Percentiles rank a stretch among this genome's conserved stretches.
These are phyloP conservation scores for Candida incommunis DNA, from an alignment of 805 yeast species.

Conservation along the genomic window DNA sequence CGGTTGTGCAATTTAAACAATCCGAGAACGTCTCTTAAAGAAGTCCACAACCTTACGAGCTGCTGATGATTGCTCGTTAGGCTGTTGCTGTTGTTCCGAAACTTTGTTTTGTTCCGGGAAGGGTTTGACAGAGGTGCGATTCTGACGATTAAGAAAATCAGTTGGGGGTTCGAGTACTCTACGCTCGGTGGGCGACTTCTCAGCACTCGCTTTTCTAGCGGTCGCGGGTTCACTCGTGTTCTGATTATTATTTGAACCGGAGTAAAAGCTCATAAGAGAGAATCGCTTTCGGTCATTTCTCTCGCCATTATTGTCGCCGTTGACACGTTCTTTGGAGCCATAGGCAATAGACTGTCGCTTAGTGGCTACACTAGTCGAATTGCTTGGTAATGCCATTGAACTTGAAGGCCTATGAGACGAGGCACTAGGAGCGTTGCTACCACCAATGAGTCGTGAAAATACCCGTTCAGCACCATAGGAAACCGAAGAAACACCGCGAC, in stretches of 20 bases:
- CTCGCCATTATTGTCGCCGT: not conserved
- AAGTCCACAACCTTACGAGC: constrained; percentile 23
- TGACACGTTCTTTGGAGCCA: not conserved
- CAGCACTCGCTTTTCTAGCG: not conserved
- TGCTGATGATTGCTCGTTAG: constrained; percentile 13
- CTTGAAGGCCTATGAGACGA: no score
- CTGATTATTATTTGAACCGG: not conserved
- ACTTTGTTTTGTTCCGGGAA: not conserved
- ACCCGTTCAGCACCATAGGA: constrained; percentile 16
- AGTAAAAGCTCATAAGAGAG: constrained; percentile 11
- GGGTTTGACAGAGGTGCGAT: not conserved
- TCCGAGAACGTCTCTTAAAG: constrained; percentile 23
- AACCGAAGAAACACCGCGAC: constrained; percentile 13
- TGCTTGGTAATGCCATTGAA: no score
- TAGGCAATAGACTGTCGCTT: no score
- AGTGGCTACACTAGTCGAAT: no score
- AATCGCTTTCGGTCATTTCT: constrained; percentile 12
- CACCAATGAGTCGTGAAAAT: constrained; percentile 13
- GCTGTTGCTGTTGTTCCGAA: not conserved
- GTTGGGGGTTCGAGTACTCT: not conserved
- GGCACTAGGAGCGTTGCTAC: constrained; percentile 2
- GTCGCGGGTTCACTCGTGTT: not conserved
- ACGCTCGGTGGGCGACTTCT: not conserved
- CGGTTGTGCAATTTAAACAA: no score
- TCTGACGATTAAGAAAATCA: not conserved